Percentiles rank a stretch among this genome's conserved stretches.
Conservation (phyloP, 306 rosid genomes). For the Neltuma alba region DNA sequence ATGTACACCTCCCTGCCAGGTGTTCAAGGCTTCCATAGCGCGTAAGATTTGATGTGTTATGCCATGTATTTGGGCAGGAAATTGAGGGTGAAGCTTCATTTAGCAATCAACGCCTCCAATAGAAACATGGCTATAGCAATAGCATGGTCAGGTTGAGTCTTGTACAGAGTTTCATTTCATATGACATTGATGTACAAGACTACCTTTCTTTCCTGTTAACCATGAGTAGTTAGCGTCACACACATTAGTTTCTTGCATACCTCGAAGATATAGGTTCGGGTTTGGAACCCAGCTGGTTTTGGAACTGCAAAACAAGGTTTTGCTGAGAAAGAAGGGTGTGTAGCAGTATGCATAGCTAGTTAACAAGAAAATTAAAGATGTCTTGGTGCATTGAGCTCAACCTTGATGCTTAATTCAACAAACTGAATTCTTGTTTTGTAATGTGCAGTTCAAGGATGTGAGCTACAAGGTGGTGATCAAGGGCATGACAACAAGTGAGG, state of each 20-base stretch:
- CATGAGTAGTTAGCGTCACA: background rate
- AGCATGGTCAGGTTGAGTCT: slow-evolving; percentile 90
- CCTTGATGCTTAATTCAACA: background rate
- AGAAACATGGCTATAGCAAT: slow-evolving; percentile 75
- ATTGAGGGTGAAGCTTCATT: slow-evolving; percentile 57
- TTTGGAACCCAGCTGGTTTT: background rate
- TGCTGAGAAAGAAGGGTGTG: slow-evolving; percentile 36
- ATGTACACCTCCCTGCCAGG: slow-evolving; percentile 30
- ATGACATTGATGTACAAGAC: slow-evolving; percentile 77
- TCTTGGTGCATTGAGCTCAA: slow-evolving; percentile 8
- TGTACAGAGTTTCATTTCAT: slow-evolving; percentile 69
- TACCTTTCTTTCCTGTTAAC: slow-evolving; percentile 55
- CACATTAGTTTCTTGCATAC: slow-evolving; percentile 26
- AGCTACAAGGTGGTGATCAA: slow-evolving; percentile 72
- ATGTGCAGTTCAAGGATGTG: slow-evolving; percentile 85
- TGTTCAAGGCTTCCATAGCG: slow-evolving; percentile 37
- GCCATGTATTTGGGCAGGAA: slow-evolving; percentile 75
- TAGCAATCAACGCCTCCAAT: slow-evolving; percentile 24
- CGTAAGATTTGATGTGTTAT: slow-evolving; percentile 52
- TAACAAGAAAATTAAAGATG: background rate
- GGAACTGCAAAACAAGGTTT: slow-evolving; percentile 37
- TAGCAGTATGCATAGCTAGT: slow-evolving; percentile 34
- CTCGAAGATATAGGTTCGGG: slow-evolving; percentile 10
- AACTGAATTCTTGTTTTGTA: slow-evolving; percentile 26
- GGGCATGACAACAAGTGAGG: slow-evolving; percentile 64